These are phyloP conservation scores for Cutaneotrichosporon cutaneum DNA, from an alignment of 1,284 basidiomycete species.

Conservation along the genomic window DNA sequence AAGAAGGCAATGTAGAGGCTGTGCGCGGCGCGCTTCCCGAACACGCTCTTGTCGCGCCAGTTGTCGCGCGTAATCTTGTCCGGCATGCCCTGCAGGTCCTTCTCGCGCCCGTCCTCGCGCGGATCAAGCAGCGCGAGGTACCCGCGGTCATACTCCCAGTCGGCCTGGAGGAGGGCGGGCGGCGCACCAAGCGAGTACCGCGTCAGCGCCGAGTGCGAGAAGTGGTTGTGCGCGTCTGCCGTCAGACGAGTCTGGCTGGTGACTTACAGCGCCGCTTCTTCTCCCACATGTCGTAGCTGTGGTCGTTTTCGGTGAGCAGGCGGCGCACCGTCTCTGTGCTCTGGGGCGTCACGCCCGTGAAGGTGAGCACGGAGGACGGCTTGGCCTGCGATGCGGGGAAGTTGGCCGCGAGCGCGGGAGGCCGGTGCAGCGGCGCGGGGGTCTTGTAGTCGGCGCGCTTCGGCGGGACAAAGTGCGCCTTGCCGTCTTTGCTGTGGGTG, in stretches of 20 bases:
- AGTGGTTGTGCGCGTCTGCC: slow-evolving; percentile 61
- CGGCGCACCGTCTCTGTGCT: slow-evolving; percentile 57
- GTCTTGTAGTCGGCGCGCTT: not conserved
- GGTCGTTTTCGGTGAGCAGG: slow-evolving; percentile 60
- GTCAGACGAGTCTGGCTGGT: not conserved
- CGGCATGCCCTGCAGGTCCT: slow-evolving; percentile 29
- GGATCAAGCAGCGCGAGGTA: slow-evolving; percentile 57
- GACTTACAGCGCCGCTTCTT: slow-evolving; percentile 35
- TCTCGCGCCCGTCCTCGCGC: slow-evolving; percentile 43
- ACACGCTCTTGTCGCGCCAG: slow-evolving; percentile 57
- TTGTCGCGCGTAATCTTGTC: slow-evolving; percentile 52
- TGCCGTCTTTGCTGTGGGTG: not conserved
- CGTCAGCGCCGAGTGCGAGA: slow-evolving; percentile 57
- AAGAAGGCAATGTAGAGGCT: slow-evolving; percentile 63
- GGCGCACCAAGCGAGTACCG: slow-evolving; percentile 66
- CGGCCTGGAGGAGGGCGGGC: slow-evolving; percentile 57
- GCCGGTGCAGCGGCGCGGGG: slow-evolving; percentile 2
- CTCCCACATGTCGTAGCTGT: slow-evolving; percentile 62
- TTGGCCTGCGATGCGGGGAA: slow-evolving; percentile 39
- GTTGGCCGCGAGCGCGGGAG: slow-evolving; percentile 17
- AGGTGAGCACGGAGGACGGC: slow-evolving; percentile 34
- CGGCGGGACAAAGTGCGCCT: not conserved
- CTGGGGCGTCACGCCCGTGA: slow-evolving; percentile 59
- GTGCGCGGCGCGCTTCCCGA: slow-evolving; percentile 61
- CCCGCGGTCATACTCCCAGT: slow-evolving; percentile 34